These are phyloP conservation scores for Geotrichum macrosporum DNA, from an alignment of 1,139 yeast genomes.

Conservation along the genomic window DNA sequence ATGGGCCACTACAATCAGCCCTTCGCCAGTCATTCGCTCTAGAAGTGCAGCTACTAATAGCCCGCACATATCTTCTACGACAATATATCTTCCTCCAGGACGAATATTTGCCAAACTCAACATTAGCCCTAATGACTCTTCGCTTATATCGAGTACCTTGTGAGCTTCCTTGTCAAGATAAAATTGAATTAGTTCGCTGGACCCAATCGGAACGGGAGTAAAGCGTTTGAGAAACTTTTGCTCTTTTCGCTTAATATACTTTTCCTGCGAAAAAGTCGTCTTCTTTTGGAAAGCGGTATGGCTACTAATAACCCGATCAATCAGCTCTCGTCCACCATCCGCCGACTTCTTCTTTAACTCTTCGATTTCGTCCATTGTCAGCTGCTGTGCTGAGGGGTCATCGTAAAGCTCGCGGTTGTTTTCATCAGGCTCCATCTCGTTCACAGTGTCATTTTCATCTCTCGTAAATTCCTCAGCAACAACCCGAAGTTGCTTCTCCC, in stretches of 20 bases:
- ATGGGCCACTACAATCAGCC: conserved; percentile 71
- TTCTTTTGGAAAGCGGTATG: conserved; percentile 87
- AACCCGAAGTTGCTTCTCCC: conserved; percentile 30
- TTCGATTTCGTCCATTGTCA: conserved; percentile 74
- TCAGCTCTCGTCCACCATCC: conserved; percentile 64
- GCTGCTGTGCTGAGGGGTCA: conserved; percentile 71
- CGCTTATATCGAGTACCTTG: conserved; percentile 47
- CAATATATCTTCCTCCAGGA: conserved; percentile 84
- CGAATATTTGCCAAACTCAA: conserved; percentile 74
- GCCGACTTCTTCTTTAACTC: conserved; percentile 51
- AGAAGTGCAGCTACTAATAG: conserved; percentile 73
- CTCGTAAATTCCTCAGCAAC: conserved; percentile 31
- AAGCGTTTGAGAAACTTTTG: conserved; percentile 84
- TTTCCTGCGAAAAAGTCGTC: conserved; percentile 85
- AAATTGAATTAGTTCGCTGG: conserved; percentile 68
- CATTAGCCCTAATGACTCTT: conserved; percentile 73
- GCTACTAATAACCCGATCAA: conserved; percentile 72
- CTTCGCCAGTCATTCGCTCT: conserved; percentile 85
- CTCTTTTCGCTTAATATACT: conserved; percentile 84
- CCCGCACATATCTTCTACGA: conserved; percentile 91
- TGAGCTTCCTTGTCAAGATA: conserved; percentile 63
- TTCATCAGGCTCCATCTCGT: conserved; percentile 36
- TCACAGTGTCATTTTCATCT: conserved; percentile 23
- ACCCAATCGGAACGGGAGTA: conserved; percentile 71
- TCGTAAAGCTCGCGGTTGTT: conserved; percentile 70